phyloP scores from a whole-genome alignment of 2,329 filamentous ascomycete species.

The Aspergillus sergii region DNA sequence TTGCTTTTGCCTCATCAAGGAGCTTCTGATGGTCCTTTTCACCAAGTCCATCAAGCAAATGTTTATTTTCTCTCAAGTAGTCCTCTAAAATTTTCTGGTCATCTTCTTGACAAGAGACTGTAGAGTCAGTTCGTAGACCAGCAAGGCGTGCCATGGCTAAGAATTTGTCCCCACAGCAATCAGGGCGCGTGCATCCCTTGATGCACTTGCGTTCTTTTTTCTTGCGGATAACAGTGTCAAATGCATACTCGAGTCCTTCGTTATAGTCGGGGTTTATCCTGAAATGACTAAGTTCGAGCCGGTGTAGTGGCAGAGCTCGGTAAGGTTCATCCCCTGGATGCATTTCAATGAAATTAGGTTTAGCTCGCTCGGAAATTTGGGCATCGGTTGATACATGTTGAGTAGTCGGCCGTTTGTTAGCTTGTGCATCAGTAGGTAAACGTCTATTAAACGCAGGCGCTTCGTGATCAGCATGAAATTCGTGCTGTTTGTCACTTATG shows the following conservation, averaged over 20 bases:
- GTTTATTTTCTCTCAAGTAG: conserved; percentile 51
- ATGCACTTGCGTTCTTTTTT: conserved; percentile 70
- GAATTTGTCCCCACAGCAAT: conserved; percentile 76
- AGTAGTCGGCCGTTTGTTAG: not conserved
- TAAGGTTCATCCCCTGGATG: conserved; percentile 49
- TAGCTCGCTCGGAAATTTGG: not conserved
- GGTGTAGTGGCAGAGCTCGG: conserved; percentile 59
- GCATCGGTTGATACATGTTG: not conserved
- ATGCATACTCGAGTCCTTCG: conserved; percentile 72
- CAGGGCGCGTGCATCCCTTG: conserved; percentile 71
- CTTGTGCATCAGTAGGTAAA: not conserved
- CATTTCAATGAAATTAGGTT: conserved; percentile 10
- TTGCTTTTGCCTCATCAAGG: conserved; percentile 74
- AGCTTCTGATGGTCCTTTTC: conserved; percentile 64
- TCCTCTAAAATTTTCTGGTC: conserved; percentile 51
- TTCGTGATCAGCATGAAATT: not conserved
- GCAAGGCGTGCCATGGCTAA: conserved; percentile 61
- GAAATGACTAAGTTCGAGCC: conserved; percentile 72
- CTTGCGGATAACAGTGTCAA: conserved; percentile 71
- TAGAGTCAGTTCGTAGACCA: conserved; percentile 32
- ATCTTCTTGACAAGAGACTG: conserved; percentile 15
- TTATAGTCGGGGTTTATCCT: conserved; percentile 76
- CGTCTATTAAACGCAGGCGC: not conserved
- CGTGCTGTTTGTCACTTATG: not conserved
- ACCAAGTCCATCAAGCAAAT: conserved; percentile 52